Conservation (phyloP, 2,329 filamentous ascomycete genomes). For the Epichloe amarillans region DNA sequence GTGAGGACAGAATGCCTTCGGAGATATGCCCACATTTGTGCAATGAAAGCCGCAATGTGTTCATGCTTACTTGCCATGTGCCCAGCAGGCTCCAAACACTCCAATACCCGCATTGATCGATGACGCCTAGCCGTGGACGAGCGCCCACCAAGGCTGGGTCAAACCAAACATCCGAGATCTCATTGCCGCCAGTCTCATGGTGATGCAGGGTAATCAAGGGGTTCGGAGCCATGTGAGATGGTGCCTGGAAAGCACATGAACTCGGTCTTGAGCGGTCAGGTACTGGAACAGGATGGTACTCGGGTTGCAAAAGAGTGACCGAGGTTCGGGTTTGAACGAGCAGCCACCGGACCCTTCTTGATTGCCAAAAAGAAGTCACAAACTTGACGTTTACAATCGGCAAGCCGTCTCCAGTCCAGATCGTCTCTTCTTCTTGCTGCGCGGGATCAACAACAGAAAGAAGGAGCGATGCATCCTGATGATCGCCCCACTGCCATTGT, state of each 20-base stretch:
- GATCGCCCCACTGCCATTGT: constrained; percentile 39
- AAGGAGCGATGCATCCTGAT: constrained; percentile 31
- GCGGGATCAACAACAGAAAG: constrained; percentile 29
- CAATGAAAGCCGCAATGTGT: constrained; percentile 19
- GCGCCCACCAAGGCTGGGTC: constrained; percentile 35
- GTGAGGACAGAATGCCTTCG: constrained; percentile 22
- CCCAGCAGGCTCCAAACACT: constrained; percentile 48
- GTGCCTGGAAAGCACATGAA: constrained; percentile 11
- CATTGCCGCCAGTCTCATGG: constrained; percentile 36
- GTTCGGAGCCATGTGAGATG: constrained; percentile 42
- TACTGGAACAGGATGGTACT: constrained; percentile 28
- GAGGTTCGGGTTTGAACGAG: constrained; percentile 38
- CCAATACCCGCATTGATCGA: constrained; percentile 56
- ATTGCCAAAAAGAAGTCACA: constrained; percentile 23
- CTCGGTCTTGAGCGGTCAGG: constrained; percentile 9
- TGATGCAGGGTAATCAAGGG: constrained; percentile 39
- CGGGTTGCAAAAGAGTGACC: constrained; percentile 38
- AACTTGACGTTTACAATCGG: constrained; percentile 40
- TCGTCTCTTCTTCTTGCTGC: constrained; percentile 31
- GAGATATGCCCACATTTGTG: constrained; percentile 30
- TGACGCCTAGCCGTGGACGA: constrained; percentile 49
- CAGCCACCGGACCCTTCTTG: constrained; percentile 34
- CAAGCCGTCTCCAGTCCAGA: constrained; percentile 40
- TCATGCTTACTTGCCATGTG: constrained; percentile 21
- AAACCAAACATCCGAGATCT: constrained; percentile 52